Conservation (phyloP, 169 alveolate genomes). For the Plasmodium fragile region DNA sequence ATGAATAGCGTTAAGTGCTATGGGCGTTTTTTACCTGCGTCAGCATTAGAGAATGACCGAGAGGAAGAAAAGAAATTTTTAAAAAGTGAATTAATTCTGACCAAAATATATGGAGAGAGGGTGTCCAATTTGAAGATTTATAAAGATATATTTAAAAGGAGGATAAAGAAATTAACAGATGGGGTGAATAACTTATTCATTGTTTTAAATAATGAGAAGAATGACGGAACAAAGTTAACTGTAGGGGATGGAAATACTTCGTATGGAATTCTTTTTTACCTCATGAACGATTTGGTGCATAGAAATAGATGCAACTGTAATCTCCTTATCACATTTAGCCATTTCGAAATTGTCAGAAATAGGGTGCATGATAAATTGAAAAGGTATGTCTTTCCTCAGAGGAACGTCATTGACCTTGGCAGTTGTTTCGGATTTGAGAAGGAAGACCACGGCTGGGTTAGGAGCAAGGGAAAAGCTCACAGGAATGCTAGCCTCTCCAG, state of each 20-base stretch:
- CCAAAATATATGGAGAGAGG: constrained; percentile 18
- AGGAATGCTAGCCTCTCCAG: background rate
- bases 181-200: constrained; percentile 24
- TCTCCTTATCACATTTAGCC: constrained; percentile 10
- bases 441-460: background rate
- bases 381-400: constrained; percentile 6
- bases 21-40: constrained; percentile 42
- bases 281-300: constrained; percentile 31
- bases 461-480: background rate
- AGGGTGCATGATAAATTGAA: constrained; percentile 14
- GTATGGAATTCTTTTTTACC: constrained; percentile 22
- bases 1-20: constrained; percentile 49
- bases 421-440: background rate
- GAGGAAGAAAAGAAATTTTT: constrained; percentile 12
- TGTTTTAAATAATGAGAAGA: constrained; percentile 11
- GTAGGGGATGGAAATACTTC: constrained; percentile 28
- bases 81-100: constrained; percentile 9
- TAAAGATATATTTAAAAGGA: constrained; percentile 24
- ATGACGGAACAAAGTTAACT: constrained; percentile 5
- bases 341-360: constrained; percentile 25
- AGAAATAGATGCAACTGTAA: background rate
- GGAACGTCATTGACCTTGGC: constrained; percentile 9
- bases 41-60: constrained; percentile 7
- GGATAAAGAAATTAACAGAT: constrained; percentile 21
- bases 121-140: constrained; percentile 46